These are phyloP conservation scores for Amylostereum areolatum DNA, from an alignment of 1,284 basidiomycete species.

Conservation along the genomic window DNA sequence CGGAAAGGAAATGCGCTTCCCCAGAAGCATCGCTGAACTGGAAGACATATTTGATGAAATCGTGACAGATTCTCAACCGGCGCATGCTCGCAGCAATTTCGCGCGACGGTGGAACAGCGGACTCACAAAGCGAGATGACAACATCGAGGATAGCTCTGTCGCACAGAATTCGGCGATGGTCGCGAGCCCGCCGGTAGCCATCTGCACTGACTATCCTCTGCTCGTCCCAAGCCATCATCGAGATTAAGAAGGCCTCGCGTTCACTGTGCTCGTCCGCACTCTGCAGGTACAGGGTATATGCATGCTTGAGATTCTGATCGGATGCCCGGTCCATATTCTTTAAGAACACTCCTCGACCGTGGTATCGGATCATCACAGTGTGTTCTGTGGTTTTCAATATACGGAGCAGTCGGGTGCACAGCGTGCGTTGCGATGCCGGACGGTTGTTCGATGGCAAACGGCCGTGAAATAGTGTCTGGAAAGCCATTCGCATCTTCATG, in stretches of 20 bases:
- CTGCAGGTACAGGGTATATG: constrained; percentile 28
- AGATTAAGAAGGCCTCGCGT: constrained; percentile 26
- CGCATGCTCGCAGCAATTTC: too few relatives aligned
- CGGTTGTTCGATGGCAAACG: neutral
- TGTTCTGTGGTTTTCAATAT: neutral
- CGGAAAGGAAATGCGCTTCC: too few relatives aligned
- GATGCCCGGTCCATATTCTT: constrained; percentile 11
- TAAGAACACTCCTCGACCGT: neutral
- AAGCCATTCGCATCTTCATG: constrained; percentile 2
- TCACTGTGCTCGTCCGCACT: constrained; percentile 27
- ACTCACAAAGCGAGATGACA: too few relatives aligned
- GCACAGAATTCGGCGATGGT: too few relatives aligned
- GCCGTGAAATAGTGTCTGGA: constrained; percentile 2
- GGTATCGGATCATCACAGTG: neutral
- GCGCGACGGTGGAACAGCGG: too few relatives aligned
- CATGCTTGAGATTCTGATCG: constrained; percentile 24
- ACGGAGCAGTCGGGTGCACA: constrained; percentile 1
- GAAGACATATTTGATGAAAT: too few relatives aligned
- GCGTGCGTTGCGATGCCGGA: neutral
- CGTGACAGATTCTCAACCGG: too few relatives aligned
- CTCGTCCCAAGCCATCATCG: neutral
- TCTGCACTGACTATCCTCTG: too few relatives aligned
- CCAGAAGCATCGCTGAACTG: too few relatives aligned
- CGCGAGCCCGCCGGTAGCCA: too few relatives aligned
- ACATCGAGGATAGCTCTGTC: too few relatives aligned